Percentiles rank a stretch among this genome's conserved stretches.
Evolutionary conservation across 768 basidiomycete species (phyloP).

Genomic region (Leccinum obscurum): DNA sequence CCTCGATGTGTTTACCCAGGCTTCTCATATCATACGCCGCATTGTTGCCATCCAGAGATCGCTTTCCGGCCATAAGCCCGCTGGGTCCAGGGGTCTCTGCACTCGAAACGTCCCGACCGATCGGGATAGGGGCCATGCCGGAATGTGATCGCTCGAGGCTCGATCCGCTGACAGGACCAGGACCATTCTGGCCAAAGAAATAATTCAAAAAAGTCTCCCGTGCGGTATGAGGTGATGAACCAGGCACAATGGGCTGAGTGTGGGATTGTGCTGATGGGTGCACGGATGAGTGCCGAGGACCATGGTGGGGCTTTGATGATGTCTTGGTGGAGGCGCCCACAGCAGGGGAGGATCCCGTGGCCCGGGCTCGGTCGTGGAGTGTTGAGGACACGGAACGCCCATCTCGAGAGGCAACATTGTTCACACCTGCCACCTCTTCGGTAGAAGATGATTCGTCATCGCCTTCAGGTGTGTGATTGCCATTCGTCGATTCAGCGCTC

Average conservation of each 20-base stretch:
- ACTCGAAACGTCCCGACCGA: slow-evolving; percentile 66
- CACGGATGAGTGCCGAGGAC: slow-evolving; percentile 35
- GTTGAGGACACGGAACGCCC: slow-evolving; percentile 77
- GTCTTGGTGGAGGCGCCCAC: slow-evolving; percentile 26
- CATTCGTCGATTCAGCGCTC: slow-evolving; percentile 63
- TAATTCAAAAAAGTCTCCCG: slow-evolving; percentile 95
- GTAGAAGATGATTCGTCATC: slow-evolving; percentile 61
- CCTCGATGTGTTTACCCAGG: slow-evolving; percentile 94
- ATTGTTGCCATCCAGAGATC: slow-evolving; percentile 68
- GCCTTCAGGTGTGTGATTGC: slow-evolving; percentile 49
- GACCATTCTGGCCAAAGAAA: slow-evolving; percentile 92
- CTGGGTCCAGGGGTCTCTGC: slow-evolving; percentile 49
- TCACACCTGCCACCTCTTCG: slow-evolving; percentile 54
- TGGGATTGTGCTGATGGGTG: slow-evolving; percentile 34
- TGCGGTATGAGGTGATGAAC: slow-evolving; percentile 53
- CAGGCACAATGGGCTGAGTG: slow-evolving; percentile 34
- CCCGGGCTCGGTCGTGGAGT: slow-evolving; percentile 70
- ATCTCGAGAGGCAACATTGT: slow-evolving; percentile 53
- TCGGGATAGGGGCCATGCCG: slow-evolving; percentile 39
- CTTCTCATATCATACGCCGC: slow-evolving; percentile 99
- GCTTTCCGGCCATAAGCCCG: slow-evolving; percentile 68
- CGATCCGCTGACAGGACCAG: slow-evolving; percentile 66
- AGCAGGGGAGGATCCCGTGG: slow-evolving; percentile 39
- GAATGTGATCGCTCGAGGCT: slow-evolving; percentile 43
- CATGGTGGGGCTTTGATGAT: slow-evolving; percentile 30